Evolutionary conservation across 1,139 yeast genomes (phyloP).

Genomic region (Protomyces lactucae-debilis): DNA sequence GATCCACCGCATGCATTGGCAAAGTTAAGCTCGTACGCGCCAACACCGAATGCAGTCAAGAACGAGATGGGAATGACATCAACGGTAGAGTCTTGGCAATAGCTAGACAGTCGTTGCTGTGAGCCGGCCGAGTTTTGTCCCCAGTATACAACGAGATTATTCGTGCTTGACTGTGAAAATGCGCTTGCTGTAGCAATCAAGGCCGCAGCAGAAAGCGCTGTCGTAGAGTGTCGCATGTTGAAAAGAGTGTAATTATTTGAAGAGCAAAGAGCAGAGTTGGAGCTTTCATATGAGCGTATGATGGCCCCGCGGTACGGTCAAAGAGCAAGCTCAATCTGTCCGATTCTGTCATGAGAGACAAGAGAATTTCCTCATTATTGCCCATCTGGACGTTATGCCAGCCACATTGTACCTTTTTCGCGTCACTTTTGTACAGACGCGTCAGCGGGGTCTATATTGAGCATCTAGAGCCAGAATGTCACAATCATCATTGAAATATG

Average conservation of each 20-base stretch:
- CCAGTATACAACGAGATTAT: constrained; percentile 80
- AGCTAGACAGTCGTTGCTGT: constrained; percentile 58
- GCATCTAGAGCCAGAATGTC: neutral
- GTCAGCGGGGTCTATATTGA: neutral
- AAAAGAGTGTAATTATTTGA: neutral
- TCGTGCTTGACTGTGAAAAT: constrained; percentile 29
- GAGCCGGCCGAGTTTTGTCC: constrained; percentile 71
- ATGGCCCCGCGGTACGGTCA: neutral
- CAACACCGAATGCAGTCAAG: constrained; percentile 50
- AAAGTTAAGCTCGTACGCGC: constrained; percentile 54
- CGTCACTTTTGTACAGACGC: neutral
- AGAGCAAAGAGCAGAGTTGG: neutral
- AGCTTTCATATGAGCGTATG: neutral
- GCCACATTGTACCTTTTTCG: neutral
- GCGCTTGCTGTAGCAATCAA: constrained; percentile 12
- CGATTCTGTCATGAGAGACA: neutral
- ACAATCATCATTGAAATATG: too few species aligned
- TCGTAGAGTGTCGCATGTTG: neutral
- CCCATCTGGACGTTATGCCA: neutral
- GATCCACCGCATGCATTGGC: constrained; percentile 50
- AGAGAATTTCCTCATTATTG: neutral
- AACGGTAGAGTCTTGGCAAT: constrained; percentile 64
- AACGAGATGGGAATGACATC: constrained; percentile 74
- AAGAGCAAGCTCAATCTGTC: neutral
- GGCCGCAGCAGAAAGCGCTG: neutral